Percentiles rank a stretch among this genome's conserved stretches.
Evolutionary conservation across 495 filamentous ascomycete species (phyloP).

Genomic region (Xylaria castorea): DNA sequence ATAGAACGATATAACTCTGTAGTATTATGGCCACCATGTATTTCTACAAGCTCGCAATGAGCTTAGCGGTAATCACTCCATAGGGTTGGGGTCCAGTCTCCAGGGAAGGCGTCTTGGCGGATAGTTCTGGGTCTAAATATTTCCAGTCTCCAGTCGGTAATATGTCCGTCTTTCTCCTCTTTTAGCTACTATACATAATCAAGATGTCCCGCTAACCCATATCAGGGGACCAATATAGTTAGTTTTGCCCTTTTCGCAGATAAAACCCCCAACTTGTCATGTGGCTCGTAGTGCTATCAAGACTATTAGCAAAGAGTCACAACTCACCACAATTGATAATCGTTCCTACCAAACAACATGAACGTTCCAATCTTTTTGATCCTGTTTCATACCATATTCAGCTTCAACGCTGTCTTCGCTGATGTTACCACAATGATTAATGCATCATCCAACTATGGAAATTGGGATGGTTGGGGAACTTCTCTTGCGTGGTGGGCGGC

Average conservation of each 20-base stretch:
- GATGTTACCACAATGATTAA: conserved; percentile 43
- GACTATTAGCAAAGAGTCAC: not conserved
- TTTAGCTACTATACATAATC: not conserved
- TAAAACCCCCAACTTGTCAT: not conserved
- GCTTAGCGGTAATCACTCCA: not conserved
- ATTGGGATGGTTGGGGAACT: conserved; percentile 50
- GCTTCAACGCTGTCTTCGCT: conserved; percentile 25
- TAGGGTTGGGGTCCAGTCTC: not conserved
- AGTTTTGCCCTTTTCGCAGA: not conserved
- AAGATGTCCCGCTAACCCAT: not conserved
- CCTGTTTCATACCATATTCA: conserved; percentile 1
- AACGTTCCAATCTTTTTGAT: not conserved
- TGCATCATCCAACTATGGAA: conserved; percentile 43
- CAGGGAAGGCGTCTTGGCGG: not conserved
- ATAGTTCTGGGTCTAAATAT: not conserved
- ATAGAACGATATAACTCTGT: not conserved
- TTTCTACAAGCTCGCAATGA: not conserved
- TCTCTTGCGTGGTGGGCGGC: conserved; percentile 51
- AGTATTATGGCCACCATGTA: not conserved
- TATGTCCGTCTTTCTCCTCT: conserved; percentile 1
- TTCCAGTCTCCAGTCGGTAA: not conserved
- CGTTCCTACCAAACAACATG: conserved; percentile 2
- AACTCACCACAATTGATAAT: not conserved
- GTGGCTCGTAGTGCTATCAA: not conserved
- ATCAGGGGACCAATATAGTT: not conserved